phyloP scores from a whole-genome alignment of 805 yeast species.

The Debaryomyces hansenii region DNA sequence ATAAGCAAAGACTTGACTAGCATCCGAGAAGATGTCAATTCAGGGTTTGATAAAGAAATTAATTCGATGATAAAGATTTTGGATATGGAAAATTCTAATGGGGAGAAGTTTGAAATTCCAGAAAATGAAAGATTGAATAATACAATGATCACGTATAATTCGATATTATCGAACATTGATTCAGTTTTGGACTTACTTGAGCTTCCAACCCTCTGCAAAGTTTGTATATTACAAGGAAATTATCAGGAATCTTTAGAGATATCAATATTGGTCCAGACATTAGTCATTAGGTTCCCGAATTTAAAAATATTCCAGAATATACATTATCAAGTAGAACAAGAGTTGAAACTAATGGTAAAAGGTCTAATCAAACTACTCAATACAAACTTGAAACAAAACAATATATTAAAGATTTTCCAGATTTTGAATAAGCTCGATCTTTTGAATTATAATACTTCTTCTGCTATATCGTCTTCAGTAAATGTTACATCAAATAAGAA shows the following conservation, averaged over 20 bases:
- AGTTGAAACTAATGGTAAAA: conserved; percentile 63
- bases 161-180: conserved; percentile 62
- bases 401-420: conserved; percentile 73
- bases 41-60: conserved; percentile 15
- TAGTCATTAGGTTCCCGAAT: conserved; percentile 68
- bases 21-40: conserved; percentile 27
- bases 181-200: conserved; percentile 76
- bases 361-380: conserved; percentile 68
- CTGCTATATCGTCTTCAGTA: background rate
- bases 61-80: conserved; percentile 12
- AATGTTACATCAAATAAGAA: conserved; percentile 2
- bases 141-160: conserved; percentile 23
- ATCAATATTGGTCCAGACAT: conserved; percentile 67
- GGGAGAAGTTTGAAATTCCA: conserved; percentile 8
- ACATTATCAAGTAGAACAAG: conserved; percentile 51
- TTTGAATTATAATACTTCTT: conserved; percentile 5
- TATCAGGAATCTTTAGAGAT: conserved; percentile 89
- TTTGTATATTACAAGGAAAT: conserved; percentile 84
- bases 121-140: conserved; percentile 20
- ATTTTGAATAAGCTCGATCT: conserved; percentile 66
- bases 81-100: conserved; percentile 4
- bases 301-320: conserved; percentile 51
- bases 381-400: conserved; percentile 77
- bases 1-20: conserved; percentile 32
- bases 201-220: conserved; percentile 75